A percentile compares a stretch with the other conserved stretches of the same genome.
These are phyloP conservation scores for Colletotrichum destructivum DNA, from an alignment of 2,329 filamentous ascomycete species.

Conservation along the genomic window DNA sequence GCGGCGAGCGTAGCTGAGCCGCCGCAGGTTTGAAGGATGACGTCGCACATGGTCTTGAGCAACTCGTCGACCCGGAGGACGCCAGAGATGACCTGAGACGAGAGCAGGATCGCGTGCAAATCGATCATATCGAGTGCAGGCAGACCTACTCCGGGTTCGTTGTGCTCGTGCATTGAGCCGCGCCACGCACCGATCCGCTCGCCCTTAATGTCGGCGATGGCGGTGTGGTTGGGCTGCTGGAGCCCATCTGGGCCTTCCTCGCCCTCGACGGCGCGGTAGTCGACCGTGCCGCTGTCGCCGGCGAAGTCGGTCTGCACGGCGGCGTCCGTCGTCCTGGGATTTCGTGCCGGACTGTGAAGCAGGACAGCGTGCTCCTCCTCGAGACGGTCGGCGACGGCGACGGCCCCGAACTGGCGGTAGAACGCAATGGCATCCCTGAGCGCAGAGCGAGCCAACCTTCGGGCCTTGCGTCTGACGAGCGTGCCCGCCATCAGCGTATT, in stretches of 20 bases:
- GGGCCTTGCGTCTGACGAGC: constrained; percentile 75
- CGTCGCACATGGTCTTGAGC: constrained; percentile 85
- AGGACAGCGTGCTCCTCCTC: constrained; percentile 78
- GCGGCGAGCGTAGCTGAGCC: constrained; percentile 79
- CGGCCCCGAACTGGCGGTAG: constrained; percentile 78
- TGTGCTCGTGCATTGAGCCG: constrained; percentile 68
- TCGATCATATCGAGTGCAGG: constrained; percentile 88
- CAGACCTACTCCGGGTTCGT: constrained; percentile 73
- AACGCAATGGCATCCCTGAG: constrained; percentile 77
- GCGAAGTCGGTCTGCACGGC: constrained; percentile 81
- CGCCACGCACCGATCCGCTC: constrained; percentile 76
- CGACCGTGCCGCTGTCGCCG: constrained; percentile 67
- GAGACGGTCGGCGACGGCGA: constrained; percentile 78
- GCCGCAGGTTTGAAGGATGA: constrained; percentile 84
- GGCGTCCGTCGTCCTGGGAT: constrained; percentile 72
- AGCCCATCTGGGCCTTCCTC: constrained; percentile 60
- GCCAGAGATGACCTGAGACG: constrained; percentile 85
- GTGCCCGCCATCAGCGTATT: constrained; percentile 83
- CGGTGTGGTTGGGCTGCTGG: constrained; percentile 59
- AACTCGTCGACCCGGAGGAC: constrained; percentile 83
- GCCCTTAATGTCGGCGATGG: constrained; percentile 66
- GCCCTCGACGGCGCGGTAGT: constrained; percentile 64
- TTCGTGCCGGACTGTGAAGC: constrained; percentile 73
- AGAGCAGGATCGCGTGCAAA: constrained; percentile 82
- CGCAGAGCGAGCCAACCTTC: constrained; percentile 78